Evolutionary conservation across 805 yeast genomes (phyloP), one percentile per base, ranked within the genome.

Genomic region (Spathaspora gorwiae): DNA sequence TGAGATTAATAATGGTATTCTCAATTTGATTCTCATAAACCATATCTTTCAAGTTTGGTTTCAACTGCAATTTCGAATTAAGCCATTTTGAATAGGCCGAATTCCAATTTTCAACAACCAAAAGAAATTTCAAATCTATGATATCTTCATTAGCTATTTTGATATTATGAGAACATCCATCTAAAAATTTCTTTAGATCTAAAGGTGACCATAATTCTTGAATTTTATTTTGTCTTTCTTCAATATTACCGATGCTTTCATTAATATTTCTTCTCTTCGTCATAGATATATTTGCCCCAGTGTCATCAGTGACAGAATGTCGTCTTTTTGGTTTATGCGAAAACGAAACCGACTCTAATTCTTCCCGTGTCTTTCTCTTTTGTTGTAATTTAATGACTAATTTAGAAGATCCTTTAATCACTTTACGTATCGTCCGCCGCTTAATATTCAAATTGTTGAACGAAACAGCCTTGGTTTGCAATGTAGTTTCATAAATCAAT

Each of bases 81-180:
- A 79, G 58, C 84, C 84, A 80, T 41, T 66, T 68, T 1, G 81
- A 75, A 41, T 70, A 66, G 3, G 66, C 64, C 29, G 62, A 52
- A 2, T 59, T 50, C 83, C 84, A 80, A 48, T 78, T 67, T 37
- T 73, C 74, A 9, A 73, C 75, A 34, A 76, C 62, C 5, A 79
- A 56, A 30, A 75, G 54, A 38, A 76, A 60, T 26, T 63, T 65
- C n/a, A 70, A 47, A 6, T 53, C 51, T 8, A 59, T 44, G 7
- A 53, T 51, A n/a, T 58, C 53, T 4, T 53, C 39, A 6, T 56
- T 59, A 15, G 40, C 48, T 36, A 55, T 15, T 43, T 60, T 51
- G 46, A 73, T 56, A 19, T 62, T 56, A 5, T 54, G 50, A 6
- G 66, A 55, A 37, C 66, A 58, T 1, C 55, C 42, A n/a, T 56